Conservation (phyloP, 768 basidiomycete genomes). For the Leccinum sublutescens region DNA sequence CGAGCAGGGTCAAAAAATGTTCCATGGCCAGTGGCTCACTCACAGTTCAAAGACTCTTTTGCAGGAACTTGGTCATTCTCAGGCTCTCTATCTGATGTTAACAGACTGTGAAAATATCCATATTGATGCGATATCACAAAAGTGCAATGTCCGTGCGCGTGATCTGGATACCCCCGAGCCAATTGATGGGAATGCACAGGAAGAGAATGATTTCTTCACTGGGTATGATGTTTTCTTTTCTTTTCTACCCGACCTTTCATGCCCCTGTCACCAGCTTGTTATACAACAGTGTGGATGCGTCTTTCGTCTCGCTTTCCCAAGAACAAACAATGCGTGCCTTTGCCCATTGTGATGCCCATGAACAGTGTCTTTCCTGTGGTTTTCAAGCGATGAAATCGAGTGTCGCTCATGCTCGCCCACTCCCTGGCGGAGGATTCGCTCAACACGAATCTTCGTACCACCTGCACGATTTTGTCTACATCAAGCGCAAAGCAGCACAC, state of each 20-base stretch:
- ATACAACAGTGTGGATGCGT: conserved; percentile 48
- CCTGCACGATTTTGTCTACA: conserved; percentile 58
- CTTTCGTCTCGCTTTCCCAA: conserved; percentile 46
- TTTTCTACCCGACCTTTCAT: conserved; percentile 3
- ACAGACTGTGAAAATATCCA: conserved; percentile 55
- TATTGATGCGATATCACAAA: conserved; percentile 55
- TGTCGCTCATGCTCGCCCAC: conserved; percentile 23
- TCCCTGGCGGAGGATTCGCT: conserved; percentile 36
- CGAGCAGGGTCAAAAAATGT: conserved; percentile 41
- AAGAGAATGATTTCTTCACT: conserved; percentile 54
- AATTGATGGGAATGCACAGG: conserved; percentile 37
- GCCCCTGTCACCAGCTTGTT: conserved; percentile 37
- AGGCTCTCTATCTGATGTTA: conserved; percentile 53
- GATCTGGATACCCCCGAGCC: conserved; percentile 44
- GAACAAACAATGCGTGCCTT: conserved; percentile 31
- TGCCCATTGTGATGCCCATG: conserved; percentile 29
- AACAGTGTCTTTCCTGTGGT: conserved; percentile 53
- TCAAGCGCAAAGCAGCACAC: conserved; percentile 35
- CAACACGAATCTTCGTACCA: conserved; percentile 52
- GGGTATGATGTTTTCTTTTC: conserved; percentile 38
- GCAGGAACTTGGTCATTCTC: conserved; percentile 65
- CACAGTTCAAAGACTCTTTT: conserved; percentile 64
- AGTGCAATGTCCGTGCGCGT: conserved; percentile 50
- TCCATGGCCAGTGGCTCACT: conserved; percentile 71
- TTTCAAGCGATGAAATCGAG: conserved; percentile 29